Evolutionary conservation across 352 stramenopile species (phyloP), one percentile per base, ranked within the genome.

Genomic region (Phytopythium sindhum): DNA sequence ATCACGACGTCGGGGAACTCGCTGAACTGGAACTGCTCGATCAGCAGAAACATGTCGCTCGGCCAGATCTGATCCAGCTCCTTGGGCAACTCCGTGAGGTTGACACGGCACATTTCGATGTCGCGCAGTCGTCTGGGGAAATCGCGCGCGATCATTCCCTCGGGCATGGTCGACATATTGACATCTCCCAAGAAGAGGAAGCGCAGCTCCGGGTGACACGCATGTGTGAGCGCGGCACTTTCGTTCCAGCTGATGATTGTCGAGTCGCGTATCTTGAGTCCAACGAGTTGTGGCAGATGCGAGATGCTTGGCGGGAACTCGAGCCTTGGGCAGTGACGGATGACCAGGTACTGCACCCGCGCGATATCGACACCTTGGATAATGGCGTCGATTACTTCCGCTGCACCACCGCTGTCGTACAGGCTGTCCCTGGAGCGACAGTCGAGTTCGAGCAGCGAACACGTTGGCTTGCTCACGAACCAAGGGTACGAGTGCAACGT

Each of bases 231-330:
- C 1, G 60, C 69, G 3, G 71, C 65, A 7, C 50, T 42, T 4
- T 67, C 61, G 23, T 62, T 48, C 68, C 69, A 80, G 23, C 42
- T 37, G 1, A 29, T 53, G 29, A 82, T 24, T 0, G 53, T 66
- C 7, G 65, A 73, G n/a, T 76, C 60, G 59, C 68, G 70, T 4
- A 80, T 41, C 21, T 80, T 72, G 45, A 82, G 59, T 8, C 69
- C 68, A 10, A 73, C 64, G 15, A 80, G 50, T 19, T 70, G 62
- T 6, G 39, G 31, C 9, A 80, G 66, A 0, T 14, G 28, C 11
- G 51, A 33, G 12, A 81, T 17, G 17, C 57, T 55, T n/a, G 31
- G 41, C 0, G 73, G 70, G 8, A 78, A 63, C 28, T 67, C 50
- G 7, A 81, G 55, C 21, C 58, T 17, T 0, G 61, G 9, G 24